Evolutionary conservation across 371 early-diverging fungal genomes (phyloP), one percentile per base, ranked within the genome.

Genomic region (Mucor saturninus): DNA sequence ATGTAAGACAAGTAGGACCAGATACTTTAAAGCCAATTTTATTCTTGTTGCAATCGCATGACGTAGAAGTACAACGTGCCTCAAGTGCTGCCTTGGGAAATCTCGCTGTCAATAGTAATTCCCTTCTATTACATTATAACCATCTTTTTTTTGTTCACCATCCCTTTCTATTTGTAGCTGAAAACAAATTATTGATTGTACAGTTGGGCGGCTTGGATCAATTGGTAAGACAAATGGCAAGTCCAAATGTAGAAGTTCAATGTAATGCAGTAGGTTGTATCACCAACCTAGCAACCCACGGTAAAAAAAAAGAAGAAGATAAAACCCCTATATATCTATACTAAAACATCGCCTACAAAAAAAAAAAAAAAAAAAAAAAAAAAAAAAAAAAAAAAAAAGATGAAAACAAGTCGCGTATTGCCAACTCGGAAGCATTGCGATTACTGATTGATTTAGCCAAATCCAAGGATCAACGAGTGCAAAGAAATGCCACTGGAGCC

Each of bases 251-350:
- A 28, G 96, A 95, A 68, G 94, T 95, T 7, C 94, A 95, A 72
- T 93, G 94, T 69, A 96, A 96, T 75, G 94, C 96, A n/a, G 96
- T 95, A 28, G 97, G 97, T 5, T 95, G 96, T 81, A 94, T 96
- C 61, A 96, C 97, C 1, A 96, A 96, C 65, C 83, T 96, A 57
- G 95, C 95, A 4, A 94, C 95, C 9, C 88, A 89, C 75, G 91
- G 91, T 90, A 83, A 21, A 21, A 21, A 21, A 21, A 21, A 21
- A 21, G 1, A 21, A 21, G n/a, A 21, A 21, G 21, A 21, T 21
- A 21, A 1, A 21, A 21, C 21, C 21, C 21, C 21, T 21, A 21
- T 21, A 21, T 21, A 15, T 21, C 46, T 5, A 15, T 21, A 21
- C 6, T 6, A 21, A 21, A 21, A 21, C 21, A 21, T 21, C 21